These are phyloP conservation scores for Candida smagusa DNA, from an alignment of 1,139 yeast genomes.

Conservation along the genomic window DNA sequence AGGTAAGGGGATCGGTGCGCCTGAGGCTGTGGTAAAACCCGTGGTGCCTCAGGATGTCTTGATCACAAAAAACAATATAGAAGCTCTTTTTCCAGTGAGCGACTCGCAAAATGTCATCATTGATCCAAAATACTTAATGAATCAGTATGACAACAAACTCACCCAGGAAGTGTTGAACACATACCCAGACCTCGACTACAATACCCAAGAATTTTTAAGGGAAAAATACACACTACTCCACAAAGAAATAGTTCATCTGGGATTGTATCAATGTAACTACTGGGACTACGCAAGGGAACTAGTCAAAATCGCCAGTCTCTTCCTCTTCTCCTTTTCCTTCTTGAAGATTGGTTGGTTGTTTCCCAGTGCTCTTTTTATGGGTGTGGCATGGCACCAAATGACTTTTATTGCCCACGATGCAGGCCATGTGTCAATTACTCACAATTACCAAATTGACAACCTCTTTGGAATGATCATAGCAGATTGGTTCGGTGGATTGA, in stretches of 20 bases:
- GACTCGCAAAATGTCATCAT: constrained; percentile 34
- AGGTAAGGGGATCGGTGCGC: constrained; percentile 33
- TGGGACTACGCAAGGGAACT: constrained; percentile 68
- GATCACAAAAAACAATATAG: constrained; percentile 34
- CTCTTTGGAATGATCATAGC: constrained; percentile 72
- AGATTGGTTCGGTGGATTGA: constrained; percentile 80
- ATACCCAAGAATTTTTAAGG: constrained; percentile 59
- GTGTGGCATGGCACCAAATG: constrained; percentile 86
- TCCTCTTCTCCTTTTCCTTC: constrained; percentile 49
- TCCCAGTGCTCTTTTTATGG: constrained; percentile 63
- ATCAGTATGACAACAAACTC: constrained; percentile 54
- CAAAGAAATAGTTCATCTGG: constrained; percentile 49
- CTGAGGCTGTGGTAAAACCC: constrained; percentile 35
- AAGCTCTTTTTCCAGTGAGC: constrained; percentile 35
- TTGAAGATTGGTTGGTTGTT: constrained; percentile 44
- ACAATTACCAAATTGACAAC: constrained; percentile 75
- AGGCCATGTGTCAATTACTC: constrained; percentile 82
- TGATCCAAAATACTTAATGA: constrained; percentile 54
- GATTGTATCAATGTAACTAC: constrained; percentile 70
- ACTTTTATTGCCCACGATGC: constrained; percentile 90
- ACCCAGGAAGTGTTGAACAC: constrained; percentile 51
- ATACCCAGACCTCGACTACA: constrained; percentile 64
- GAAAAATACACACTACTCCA: constrained; percentile 62
- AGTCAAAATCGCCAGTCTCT: constrained; percentile 54
- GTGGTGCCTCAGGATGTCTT: constrained; percentile 48